A percentile compares a stretch with the other conserved stretches of the same genome.
These are phyloP conservation scores for Drechslerella coelobrocha DNA, from an alignment of 2,329 filamentous ascomycete species.

Conservation along the genomic window DNA sequence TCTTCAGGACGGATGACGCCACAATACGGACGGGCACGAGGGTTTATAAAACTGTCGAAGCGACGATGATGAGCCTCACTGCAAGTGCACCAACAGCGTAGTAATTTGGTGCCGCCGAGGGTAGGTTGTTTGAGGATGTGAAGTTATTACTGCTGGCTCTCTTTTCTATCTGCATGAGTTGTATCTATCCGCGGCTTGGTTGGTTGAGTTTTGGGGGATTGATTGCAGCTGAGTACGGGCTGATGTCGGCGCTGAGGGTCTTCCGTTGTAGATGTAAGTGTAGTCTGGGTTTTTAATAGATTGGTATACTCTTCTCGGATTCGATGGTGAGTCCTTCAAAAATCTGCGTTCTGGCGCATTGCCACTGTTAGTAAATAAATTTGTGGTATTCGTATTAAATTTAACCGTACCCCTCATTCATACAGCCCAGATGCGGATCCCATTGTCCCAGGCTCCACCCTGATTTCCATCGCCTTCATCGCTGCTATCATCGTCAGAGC, in stretches of 20 bases:
- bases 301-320: no score
- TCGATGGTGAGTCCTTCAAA: no score
- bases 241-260: no score
- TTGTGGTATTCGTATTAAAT: no score
- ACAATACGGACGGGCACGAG: neutral
- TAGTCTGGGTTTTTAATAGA: neutral
- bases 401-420: neutral
- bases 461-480: neutral
- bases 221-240: slow-evolving; percentile 3
- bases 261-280: no score
- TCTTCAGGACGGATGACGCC: slow-evolving; percentile 16
- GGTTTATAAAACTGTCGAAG: slow-evolving; percentile 14
- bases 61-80: slow-evolving; percentile 30
- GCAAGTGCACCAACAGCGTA: slow-evolving; percentile 14
- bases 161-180: slow-evolving; percentile 7
- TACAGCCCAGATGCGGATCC: slow-evolving; percentile 52
- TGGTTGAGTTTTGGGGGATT: neutral
- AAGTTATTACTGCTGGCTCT: neutral
- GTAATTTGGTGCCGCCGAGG: neutral
- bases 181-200: neutral
- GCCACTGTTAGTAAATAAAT: no score
- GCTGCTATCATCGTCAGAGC: slow-evolving; percentile 12
- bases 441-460: slow-evolving; percentile 52
- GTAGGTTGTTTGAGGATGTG: neutral
- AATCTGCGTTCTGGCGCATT: no score